phyloP scores from a whole-genome alignment of 768 basidiomycete species.

The Serendipita sp. region DNA sequence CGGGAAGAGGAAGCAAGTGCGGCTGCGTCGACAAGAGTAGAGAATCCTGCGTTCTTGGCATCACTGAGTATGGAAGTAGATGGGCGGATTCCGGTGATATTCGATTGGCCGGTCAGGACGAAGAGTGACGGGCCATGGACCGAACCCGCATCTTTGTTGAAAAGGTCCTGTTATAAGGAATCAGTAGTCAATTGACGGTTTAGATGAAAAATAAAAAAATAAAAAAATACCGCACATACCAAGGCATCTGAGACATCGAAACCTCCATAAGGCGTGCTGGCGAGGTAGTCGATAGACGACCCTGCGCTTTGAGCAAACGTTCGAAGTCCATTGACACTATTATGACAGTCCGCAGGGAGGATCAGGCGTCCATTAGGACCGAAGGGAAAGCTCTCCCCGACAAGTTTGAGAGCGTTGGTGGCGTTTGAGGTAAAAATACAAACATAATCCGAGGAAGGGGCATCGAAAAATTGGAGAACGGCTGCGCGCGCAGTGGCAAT shows the following conservation, averaged over 20 bases:
- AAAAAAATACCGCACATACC: conserved; percentile 26
- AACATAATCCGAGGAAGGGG: conserved; percentile 50
- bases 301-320: conserved; percentile 46
- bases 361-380: conserved; percentile 40
- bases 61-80: conserved; percentile 36
- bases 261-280: conserved; percentile 47
- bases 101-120: conserved; percentile 66
- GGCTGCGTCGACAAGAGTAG: conserved; percentile 64
- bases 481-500: conserved; percentile 55
- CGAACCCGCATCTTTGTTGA: conserved; percentile 5
- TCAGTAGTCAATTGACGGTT: neutral
- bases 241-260: conserved; percentile 38
- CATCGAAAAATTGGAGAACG: conserved; percentile 62
- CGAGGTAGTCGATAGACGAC: conserved; percentile 47
- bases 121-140: conserved; percentile 42
- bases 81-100: conserved; percentile 58
- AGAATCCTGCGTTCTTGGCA: conserved; percentile 54
- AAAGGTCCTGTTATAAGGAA: neutral
- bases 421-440: conserved; percentile 75
- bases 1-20: conserved; percentile 59
- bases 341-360: conserved; percentile 65
- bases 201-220: neutral
- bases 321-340: conserved; percentile 70
- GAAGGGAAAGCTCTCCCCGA: conserved; percentile 72
- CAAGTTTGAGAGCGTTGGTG: conserved; percentile 60